Conservation (phyloP, 2,329 filamentous ascomycete genomes). For the Neopestalotiopsis sp. region DNA sequence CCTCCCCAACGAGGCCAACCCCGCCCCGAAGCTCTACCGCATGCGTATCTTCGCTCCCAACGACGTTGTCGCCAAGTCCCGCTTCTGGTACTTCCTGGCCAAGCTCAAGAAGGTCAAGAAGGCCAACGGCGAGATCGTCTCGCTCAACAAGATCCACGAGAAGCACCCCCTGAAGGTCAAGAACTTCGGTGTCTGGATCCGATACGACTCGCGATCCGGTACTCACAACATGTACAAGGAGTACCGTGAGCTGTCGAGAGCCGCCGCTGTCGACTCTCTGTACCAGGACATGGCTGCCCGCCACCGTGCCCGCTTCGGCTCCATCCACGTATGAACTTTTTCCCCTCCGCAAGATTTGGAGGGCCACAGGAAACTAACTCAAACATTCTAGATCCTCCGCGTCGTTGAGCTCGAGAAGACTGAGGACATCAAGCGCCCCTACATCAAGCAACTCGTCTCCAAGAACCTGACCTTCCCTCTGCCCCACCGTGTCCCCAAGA, state of each 20-base stretch:
- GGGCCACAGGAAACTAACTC: neutral
- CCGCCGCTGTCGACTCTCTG: slow-evolving; percentile 92
- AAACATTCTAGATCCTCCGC: slow-evolving; percentile 80
- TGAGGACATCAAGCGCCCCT: slow-evolving; percentile 94
- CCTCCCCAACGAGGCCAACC: slow-evolving; percentile 96
- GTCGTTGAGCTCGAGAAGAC: slow-evolving; percentile 96
- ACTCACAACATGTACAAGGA: slow-evolving; percentile 99
- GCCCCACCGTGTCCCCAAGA: slow-evolving; percentile 91
- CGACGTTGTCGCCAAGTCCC: slow-evolving; percentile 97
- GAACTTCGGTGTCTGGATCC: slow-evolving; percentile 99
- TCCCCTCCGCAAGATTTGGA: too few species aligned
- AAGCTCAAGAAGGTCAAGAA: slow-evolving; percentile 99
- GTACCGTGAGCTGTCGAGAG: slow-evolving; percentile 98
- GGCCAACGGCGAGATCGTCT: slow-evolving; percentile 99
- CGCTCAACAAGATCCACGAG: slow-evolving; percentile 97
- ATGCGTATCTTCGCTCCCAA: slow-evolving; percentile 99
- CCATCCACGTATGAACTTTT: slow-evolving; percentile 82
- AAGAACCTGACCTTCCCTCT: slow-evolving; percentile 99
- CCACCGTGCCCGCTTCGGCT: slow-evolving; percentile 97
- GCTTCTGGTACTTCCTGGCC: slow-evolving; percentile 99
- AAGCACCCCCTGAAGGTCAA: slow-evolving; percentile 99
- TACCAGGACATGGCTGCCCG: slow-evolving; percentile 99
- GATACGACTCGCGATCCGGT: slow-evolving; percentile 99
- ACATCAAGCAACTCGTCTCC: slow-evolving; percentile 97
- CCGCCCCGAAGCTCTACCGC: slow-evolving; percentile 97